Conservation (phyloP, 2,329 filamentous ascomycete genomes). For the Alternaria sp. region DNA sequence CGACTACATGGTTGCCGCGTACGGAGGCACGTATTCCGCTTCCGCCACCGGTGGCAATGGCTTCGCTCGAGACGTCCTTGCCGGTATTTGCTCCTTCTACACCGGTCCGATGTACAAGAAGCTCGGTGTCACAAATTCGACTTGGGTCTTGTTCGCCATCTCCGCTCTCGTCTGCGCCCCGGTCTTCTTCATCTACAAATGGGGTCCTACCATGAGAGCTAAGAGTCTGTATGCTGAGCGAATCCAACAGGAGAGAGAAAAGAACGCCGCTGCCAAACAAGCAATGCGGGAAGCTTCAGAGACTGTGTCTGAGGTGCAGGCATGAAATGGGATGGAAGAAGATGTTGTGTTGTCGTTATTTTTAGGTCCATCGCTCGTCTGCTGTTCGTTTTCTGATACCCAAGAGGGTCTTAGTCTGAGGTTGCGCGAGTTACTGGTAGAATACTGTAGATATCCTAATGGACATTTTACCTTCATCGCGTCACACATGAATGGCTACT, state of each 20-base stretch:
- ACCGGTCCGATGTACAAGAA: slow-evolving; percentile 47
- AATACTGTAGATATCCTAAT: neutral
- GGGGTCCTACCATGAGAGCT: slow-evolving; percentile 60
- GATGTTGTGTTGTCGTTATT: neutral
- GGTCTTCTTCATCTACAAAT: slow-evolving; percentile 63
- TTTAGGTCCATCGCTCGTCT: neutral
- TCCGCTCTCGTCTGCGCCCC: slow-evolving; percentile 58
- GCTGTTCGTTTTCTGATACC: neutral
- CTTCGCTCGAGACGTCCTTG: slow-evolving; percentile 75
- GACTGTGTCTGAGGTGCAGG: neutral
- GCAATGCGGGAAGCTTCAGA: neutral
- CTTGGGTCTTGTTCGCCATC: slow-evolving; percentile 56
- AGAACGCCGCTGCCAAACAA: slow-evolving; percentile 10
- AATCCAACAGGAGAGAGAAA: slow-evolving; percentile 29
- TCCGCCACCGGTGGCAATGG: slow-evolving; percentile 80
- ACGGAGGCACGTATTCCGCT: slow-evolving; percentile 71
- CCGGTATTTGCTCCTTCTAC: slow-evolving; percentile 70
- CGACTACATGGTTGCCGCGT: slow-evolving; percentile 78
- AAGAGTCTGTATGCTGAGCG: slow-evolving; percentile 35
- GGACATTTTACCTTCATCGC: neutral
- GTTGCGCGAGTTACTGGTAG: neutral
- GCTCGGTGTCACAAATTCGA: slow-evolving; percentile 31
- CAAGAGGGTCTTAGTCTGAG: neutral
- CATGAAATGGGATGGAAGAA: neutral
- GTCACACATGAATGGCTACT: neutral